These are phyloP conservation scores for Apodospora peruviana DNA, from an alignment of 495 filamentous ascomycete species.

Conservation along the genomic window DNA sequence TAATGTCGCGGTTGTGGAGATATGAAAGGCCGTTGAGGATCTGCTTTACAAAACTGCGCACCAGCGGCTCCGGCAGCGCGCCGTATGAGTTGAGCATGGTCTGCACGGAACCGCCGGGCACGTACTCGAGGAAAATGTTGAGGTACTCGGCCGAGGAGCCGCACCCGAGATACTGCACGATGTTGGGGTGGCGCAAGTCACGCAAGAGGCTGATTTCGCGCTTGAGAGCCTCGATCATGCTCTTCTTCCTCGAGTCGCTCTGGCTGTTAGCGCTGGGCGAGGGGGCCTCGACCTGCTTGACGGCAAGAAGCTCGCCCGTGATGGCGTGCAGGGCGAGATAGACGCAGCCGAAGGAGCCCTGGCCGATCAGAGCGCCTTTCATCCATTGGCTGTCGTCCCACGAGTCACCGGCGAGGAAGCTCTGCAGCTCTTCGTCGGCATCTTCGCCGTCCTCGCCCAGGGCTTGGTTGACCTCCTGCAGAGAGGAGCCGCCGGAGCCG, in stretches of 20 bases:
- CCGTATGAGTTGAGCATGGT: constrained; percentile 98
- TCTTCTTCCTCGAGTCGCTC: constrained; percentile 86
- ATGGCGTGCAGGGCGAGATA: constrained; percentile 96
- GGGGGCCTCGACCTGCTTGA: constrained; percentile 96
- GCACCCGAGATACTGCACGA: constrained; percentile 95
- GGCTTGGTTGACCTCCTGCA: constrained; percentile 53
- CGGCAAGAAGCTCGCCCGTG: constrained; percentile 94
- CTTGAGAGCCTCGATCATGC: constrained; percentile 95
- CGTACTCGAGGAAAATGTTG: constrained; percentile 99
- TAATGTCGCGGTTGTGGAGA: constrained; percentile 90
- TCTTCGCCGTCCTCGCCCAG: constrained; percentile 88
- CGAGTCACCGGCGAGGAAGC: constrained; percentile 82
- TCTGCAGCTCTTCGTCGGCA: constrained; percentile 68
- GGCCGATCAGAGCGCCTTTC: constrained; percentile 94
- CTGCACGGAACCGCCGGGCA: constrained; percentile 93
- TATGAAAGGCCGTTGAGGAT: constrained; percentile 94
- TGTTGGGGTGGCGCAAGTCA: constrained; percentile 92
- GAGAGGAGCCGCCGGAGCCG: constrained; percentile 53
- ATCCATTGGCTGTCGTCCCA: constrained; percentile 98
- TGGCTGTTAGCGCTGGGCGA: constrained; percentile 69
- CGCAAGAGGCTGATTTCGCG: constrained; percentile 92
- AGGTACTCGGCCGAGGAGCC: constrained; percentile 85
- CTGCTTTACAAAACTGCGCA: constrained; percentile 95
- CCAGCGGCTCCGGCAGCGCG: constrained; percentile 83
- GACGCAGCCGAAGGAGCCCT: constrained; percentile 95